Evolutionary conservation across 2,329 filamentous ascomycete species (phyloP).

Genomic region (Colletotrichum lindemuthianum): DNA sequence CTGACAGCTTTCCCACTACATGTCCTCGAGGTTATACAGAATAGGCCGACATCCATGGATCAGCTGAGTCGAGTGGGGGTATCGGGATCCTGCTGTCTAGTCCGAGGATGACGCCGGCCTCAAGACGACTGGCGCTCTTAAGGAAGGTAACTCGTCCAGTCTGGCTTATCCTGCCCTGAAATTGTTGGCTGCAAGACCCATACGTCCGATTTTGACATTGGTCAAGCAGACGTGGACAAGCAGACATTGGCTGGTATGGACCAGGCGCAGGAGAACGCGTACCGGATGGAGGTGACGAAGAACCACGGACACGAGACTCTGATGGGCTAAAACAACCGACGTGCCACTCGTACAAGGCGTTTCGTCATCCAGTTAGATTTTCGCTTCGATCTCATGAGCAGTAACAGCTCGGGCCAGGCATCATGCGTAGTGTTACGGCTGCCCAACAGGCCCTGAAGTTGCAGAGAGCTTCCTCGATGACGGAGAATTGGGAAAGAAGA

Average conservation of each 20-base stretch:
- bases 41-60: slow-evolving; percentile 55
- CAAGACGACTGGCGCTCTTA: slow-evolving; percentile 45
- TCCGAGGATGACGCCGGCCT: slow-evolving; percentile 41
- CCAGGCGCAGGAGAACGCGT: slow-evolving; percentile 40
- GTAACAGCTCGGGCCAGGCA: too few species aligned
- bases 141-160: slow-evolving; percentile 49
- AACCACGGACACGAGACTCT: slow-evolving; percentile 41
- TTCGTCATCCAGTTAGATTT: too few species aligned
- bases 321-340: slow-evolving; percentile 17
- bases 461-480: too few species aligned
- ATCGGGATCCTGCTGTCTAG: neutral
- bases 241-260: slow-evolving; percentile 53
- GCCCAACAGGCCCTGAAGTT: too few species aligned
- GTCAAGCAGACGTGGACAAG: slow-evolving; percentile 55
- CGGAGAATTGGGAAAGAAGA: too few species aligned
- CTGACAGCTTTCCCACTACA: slow-evolving; percentile 56
- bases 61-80: slow-evolving; percentile 52
- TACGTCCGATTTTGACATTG: slow-evolving; percentile 51
- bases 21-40: slow-evolving; percentile 52
- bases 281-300: slow-evolving; percentile 55
- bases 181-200: slow-evolving; percentile 52
- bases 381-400: too few species aligned
- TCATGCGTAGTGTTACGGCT: too few species aligned
- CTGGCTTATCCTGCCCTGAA: slow-evolving; percentile 49
- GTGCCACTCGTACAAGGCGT: too few species aligned